Conservation (phyloP, 2,329 filamentous ascomycete species). For the Chaetomium olivaceum region DNA sequence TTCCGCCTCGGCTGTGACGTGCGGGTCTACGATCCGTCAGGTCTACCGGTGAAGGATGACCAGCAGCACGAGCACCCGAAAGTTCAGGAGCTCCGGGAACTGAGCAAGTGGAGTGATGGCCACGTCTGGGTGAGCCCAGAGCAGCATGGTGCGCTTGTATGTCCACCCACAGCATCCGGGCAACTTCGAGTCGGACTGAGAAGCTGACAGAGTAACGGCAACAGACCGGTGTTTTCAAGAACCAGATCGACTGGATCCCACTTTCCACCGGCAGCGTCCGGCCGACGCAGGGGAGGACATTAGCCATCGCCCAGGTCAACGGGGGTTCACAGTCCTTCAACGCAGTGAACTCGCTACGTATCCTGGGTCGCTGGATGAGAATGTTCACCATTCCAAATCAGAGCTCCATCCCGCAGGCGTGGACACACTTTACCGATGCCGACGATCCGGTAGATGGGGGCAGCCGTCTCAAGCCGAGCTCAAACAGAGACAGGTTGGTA, state of each 20-base stretch:
- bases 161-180: not conserved
- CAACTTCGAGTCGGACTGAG: not conserved
- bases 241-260: slow-evolving; percentile 71
- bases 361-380: slow-evolving; percentile 46
- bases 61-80: slow-evolving; percentile 11
- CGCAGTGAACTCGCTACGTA: slow-evolving; percentile 7
- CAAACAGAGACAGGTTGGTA: slow-evolving; percentile 60
- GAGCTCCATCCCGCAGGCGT: slow-evolving; percentile 10
- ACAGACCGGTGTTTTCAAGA: slow-evolving; percentile 66
- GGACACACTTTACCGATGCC: slow-evolving; percentile 10
- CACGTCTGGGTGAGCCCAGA: slow-evolving; percentile 9
- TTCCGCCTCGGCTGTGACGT: slow-evolving; percentile 15
- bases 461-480: slow-evolving; percentile 54
- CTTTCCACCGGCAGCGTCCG: slow-evolving; percentile 61
- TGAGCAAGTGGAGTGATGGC: slow-evolving; percentile 14
- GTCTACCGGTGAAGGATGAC: slow-evolving; percentile 11
- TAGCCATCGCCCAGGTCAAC: slow-evolving; percentile 62
- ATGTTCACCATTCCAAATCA: slow-evolving; percentile 35
- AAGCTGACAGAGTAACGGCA: not conserved
- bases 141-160: slow-evolving; percentile 7
- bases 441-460: slow-evolving; percentile 34
- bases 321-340: slow-evolving; percentile 67
- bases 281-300: slow-evolving; percentile 65
- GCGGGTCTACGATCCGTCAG: slow-evolving; percentile 2
- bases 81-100: slow-evolving; percentile 11